phyloP scores from a whole-genome alignment of 192 early-diverging fungal genomes.

The Coemansia sp. region DNA sequence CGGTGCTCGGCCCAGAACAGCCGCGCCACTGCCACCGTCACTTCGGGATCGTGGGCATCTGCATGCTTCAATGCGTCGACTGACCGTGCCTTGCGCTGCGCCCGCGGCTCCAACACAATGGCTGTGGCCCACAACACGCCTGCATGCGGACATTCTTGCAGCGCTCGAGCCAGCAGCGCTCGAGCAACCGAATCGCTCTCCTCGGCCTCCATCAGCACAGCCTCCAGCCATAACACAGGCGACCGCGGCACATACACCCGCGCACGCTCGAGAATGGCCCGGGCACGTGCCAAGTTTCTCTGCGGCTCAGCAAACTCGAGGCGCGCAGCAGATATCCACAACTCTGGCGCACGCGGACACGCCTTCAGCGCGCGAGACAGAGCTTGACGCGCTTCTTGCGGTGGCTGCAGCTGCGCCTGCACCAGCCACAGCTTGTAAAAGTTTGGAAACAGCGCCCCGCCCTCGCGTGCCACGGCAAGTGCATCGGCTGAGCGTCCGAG shows the following conservation, averaged over 20 bases:
- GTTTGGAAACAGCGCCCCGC: slow-evolving; percentile 65
- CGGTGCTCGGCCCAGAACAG: slow-evolving; percentile 94
- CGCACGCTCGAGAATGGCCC: slow-evolving; percentile 82
- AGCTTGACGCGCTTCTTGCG: slow-evolving; percentile 67
- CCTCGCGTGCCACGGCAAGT: slow-evolving; percentile 65
- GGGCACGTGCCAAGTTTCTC: slow-evolving; percentile 63
- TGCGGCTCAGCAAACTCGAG: slow-evolving; percentile 67
- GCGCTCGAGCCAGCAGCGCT: slow-evolving; percentile 77
- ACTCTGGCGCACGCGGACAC: slow-evolving; percentile 70
- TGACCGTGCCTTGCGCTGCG: slow-evolving; percentile 82
- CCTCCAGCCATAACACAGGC: slow-evolving; percentile 85
- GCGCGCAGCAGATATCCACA: slow-evolving; percentile 81
- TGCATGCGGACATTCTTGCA: slow-evolving; percentile 89
- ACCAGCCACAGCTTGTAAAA: slow-evolving; percentile 96
- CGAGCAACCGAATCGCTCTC: slow-evolving; percentile 69
- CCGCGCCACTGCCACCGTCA: slow-evolving; percentile 80
- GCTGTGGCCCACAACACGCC: slow-evolving; percentile 87
- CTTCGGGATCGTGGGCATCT: slow-evolving; percentile 73
- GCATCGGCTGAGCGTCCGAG: slow-evolving; percentile 66
- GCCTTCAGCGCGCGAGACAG: slow-evolving; percentile 70
- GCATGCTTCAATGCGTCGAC: slow-evolving; percentile 91
- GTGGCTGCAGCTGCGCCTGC: slow-evolving; percentile 83
- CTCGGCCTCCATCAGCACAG: slow-evolving; percentile 49
- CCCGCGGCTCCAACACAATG: slow-evolving; percentile 80
- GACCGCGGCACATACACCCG: slow-evolving; percentile 80